Conservation (phyloP, 306 rosid species). For the Rosa lucieae region DNA sequence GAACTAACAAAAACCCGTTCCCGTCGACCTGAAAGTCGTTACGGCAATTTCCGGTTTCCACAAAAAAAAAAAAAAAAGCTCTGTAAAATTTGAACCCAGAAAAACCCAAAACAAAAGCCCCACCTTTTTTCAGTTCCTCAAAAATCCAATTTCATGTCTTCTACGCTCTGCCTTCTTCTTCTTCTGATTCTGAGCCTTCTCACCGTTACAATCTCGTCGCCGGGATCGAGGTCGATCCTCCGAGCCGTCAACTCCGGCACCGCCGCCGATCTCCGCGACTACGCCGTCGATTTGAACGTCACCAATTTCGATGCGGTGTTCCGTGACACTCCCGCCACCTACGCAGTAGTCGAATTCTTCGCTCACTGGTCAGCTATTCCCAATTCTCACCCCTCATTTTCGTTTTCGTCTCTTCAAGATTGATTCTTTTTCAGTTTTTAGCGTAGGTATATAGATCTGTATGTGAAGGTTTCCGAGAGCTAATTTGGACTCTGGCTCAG, state of each 20-base stretch:
- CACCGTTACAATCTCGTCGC: conserved; percentile 31
- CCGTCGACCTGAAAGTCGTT: not conserved
- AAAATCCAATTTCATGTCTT: conserved; percentile 22
- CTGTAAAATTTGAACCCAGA: too few species aligned
- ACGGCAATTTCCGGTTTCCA: not conserved
- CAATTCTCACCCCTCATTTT: not conserved
- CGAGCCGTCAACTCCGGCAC: conserved; percentile 35
- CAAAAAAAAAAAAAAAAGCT: too few species aligned
- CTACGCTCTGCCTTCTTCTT: conserved; percentile 30
- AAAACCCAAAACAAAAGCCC: not conserved
- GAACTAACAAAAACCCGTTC: not conserved
- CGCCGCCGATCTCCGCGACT: conserved; percentile 54
- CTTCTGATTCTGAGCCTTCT: conserved; percentile 42
- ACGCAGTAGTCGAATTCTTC: conserved; percentile 80
- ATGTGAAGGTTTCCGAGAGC: not conserved
- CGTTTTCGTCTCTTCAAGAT: not conserved
- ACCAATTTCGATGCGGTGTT: conserved; percentile 73
- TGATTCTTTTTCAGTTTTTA: not conserved
- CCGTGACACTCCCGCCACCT: conserved; percentile 72
- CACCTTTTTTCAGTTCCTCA: not conserved
- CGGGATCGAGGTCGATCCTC: conserved; percentile 70
- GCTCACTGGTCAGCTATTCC: conserved; percentile 71
- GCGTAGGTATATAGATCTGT: not conserved
- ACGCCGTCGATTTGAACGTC: conserved; percentile 70
- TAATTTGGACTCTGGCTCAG: not conserved